A percentile compares a stretch with the other conserved stretches of the same genome.
These are phyloP conservation scores for Diaporthe helianthi DNA, from an alignment of 2,329 filamentous ascomycete genomes.

Conservation along the genomic window DNA sequence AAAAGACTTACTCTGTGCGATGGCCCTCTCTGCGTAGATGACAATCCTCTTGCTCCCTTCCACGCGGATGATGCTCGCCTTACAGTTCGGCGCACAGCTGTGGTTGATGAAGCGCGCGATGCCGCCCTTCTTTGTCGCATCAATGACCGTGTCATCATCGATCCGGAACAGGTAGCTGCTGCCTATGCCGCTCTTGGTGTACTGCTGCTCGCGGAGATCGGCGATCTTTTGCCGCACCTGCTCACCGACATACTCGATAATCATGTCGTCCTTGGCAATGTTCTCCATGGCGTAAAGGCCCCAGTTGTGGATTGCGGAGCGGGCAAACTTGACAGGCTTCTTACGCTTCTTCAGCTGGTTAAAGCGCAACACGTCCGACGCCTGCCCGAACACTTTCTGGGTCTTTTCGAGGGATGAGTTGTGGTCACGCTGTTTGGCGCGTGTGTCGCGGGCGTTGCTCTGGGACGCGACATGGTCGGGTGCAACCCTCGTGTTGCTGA, in stretches of 20 bases:
- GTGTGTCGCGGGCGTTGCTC: constrained; percentile 89
- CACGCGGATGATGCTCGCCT: constrained; percentile 98
- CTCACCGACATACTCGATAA: constrained; percentile 99
- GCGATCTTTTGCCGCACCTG: constrained; percentile 96
- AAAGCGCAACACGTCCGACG: constrained; percentile 93
- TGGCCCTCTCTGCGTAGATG: constrained; percentile 96
- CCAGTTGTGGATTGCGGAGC: constrained; percentile 99
- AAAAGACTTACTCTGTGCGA: constrained; percentile 78
- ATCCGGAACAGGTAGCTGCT: constrained; percentile 98
- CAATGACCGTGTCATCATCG: constrained; percentile 95
- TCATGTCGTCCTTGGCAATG: constrained; percentile 97
- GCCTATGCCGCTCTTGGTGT: constrained; percentile 95
- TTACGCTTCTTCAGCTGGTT: constrained; percentile 99
- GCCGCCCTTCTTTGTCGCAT: constrained; percentile 97
- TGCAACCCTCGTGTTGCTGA: constrained; percentile 74
- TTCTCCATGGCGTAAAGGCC: constrained; percentile 97
- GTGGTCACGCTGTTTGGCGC: constrained; percentile 92
- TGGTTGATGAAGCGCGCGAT: constrained; percentile 99
- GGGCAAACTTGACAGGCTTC: constrained; percentile 97
- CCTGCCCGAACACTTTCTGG: constrained; percentile 82
- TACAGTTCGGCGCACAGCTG: constrained; percentile 97
- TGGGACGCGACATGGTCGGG: constrained; percentile 84
- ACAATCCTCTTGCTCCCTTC: constrained; percentile 98
- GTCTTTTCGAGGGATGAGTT: constrained; percentile 95
- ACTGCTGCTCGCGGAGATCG: constrained; percentile 91